Percentiles rank a stretch among this genome's conserved stretches.
These are phyloP conservation scores for Trichoderma asperellum DNA, from an alignment of 2,329 filamentous ascomycete species.

Conservation along the genomic window DNA sequence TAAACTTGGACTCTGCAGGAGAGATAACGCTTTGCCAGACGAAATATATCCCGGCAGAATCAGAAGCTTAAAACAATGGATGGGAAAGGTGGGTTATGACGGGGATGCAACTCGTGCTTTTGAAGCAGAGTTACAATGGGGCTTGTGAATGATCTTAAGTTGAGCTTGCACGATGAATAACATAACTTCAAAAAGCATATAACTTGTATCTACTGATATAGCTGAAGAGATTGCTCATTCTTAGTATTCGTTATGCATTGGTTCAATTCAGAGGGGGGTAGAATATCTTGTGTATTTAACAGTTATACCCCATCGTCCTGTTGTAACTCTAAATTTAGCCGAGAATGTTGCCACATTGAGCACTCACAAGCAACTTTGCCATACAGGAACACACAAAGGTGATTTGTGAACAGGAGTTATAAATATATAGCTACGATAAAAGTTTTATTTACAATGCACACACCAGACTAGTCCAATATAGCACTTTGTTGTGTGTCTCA, in stretches of 20 bases:
- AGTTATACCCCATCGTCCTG: not conserved
- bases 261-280: not conserved
- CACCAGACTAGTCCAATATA: not conserved
- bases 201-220: not conserved
- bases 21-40: not conserved
- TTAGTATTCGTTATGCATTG: not conserved
- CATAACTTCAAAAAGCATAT: not conserved
- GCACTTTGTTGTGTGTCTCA: not conserved
- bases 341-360: not conserved
- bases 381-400: not conserved
- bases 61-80: not conserved
- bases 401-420: no score
- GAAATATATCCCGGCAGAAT: not conserved
- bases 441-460: not conserved
- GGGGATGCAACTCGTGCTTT: not conserved
- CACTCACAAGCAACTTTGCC: not conserved
- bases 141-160: not conserved
- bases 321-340: not conserved
- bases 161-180: not conserved
- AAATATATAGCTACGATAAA: not conserved
- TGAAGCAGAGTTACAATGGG: not conserved
- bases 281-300: not conserved
- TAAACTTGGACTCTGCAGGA: not conserved
- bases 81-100: not conserved
- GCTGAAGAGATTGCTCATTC: not conserved